Evolutionary conservation across 441 rosid species (phyloP), one percentile per base, ranked within the genome.

Genomic region (Jatropha podagrica): DNA sequence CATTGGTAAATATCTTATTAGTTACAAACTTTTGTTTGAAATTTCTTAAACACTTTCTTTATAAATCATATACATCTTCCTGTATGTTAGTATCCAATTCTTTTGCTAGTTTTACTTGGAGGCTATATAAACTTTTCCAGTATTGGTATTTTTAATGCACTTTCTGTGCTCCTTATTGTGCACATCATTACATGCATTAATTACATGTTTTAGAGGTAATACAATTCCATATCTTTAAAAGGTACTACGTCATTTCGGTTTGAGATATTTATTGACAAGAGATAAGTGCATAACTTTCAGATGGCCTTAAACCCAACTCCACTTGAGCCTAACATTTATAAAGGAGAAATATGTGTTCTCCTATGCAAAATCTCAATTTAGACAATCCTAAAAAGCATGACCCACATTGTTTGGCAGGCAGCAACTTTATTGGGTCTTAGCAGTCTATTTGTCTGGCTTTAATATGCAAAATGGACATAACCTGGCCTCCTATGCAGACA

Each of bases 1-100:
- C 93, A 49, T 77, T 94, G 94, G 98, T 94, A 84, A 82, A 46
- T 69, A 55, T 49, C 49, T 51, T 59, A 7, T 73, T 48, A 11
- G 44, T 60, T 41, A 9, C 37, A 41, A 3, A 26, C 7, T 48
- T 4, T 20, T 63, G 38, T 56, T 41, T 41, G 40, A 40, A 69
- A 54, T 38, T 69, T 68, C 37, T 46, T 2, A 23, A 5, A 46
- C 15, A 37, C 54, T n/a, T 66, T n/a, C 23, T 9, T 23, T 17
- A 10, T 66, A 3, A 8, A 42, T 18, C 26, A 40, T 17, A n/a
- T 46, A 51, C 10, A 13, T 26, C 12, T 55, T 55, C 23, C 23
- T 55, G n/a, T 55, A 18, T n/a, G 17, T 55, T 6, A 55, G 9
- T 55, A 55, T 55, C n/a, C 60, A 55, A n/a, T n/a, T 23, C 23